phyloP scores from a whole-genome alignment of 805 yeast genomes.

The Schwanniomyces pseudopolymorphus region DNA sequence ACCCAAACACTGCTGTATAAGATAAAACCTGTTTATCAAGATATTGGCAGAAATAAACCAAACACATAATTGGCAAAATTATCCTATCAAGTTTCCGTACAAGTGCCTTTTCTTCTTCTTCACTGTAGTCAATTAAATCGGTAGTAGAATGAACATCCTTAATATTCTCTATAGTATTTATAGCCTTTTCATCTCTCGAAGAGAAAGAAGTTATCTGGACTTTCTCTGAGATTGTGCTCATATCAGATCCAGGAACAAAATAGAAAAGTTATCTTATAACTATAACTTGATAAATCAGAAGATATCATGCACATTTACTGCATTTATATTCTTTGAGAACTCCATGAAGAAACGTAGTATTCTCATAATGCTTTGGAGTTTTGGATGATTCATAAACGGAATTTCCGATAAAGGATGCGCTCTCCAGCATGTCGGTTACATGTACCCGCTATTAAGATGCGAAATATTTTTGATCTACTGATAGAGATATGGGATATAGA shows the following conservation, averaged over 20 bases:
- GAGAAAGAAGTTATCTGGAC: not conserved
- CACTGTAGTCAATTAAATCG: conserved; percentile 9
- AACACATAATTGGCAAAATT: conserved; percentile 7
- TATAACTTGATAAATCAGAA: no score
- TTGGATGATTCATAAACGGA: not conserved
- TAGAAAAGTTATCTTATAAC: no score
- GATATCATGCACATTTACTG: not conserved
- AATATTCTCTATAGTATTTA: not conserved
- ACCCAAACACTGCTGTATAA: conserved; percentile 3
- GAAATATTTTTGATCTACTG: not conserved
- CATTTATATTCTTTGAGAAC: not conserved
- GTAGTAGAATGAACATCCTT: not conserved
- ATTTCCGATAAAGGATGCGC: not conserved
- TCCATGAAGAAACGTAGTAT: not conserved
- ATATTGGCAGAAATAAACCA: conserved; percentile 7
- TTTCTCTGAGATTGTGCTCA: not conserved
- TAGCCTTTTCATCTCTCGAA: not conserved
- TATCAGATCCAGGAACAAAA: not conserved
- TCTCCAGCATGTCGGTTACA: not conserved
- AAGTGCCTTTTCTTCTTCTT: conserved; percentile 7
- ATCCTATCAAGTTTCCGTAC: conserved; percentile 7
- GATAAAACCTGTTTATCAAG: conserved; percentile 5
- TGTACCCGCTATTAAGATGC: not conserved
- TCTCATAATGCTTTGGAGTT: not conserved
- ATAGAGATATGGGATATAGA: not conserved